Evolutionary conservation across 1,139 yeast genomes (phyloP), one percentile per base, ranked within the genome.

Genomic region (Candida sojae): DNA sequence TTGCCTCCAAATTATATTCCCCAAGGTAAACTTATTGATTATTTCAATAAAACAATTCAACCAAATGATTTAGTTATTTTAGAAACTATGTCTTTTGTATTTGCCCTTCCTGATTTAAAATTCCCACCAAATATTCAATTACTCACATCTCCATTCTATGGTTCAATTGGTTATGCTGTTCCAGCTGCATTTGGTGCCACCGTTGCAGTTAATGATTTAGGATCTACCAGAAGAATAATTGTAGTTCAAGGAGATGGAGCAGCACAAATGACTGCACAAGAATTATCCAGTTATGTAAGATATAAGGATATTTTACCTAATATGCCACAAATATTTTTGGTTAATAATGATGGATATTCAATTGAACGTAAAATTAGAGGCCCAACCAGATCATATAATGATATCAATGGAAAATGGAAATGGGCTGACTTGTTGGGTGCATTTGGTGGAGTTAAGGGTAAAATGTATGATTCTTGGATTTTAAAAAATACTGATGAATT

Each of bases 181-280:
- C 96, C 96, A 1, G 90, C 95, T 3, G 79, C 93, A 1, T 75
- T 90, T 42, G 97, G 97, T 33, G 87, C 83, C 6, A 82, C 88
- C 11, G 66, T 86, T 48, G 96, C 93, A 1, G 72, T 79, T 57
- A 73, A 77, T 48, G 95, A 89, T 60, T 52, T 70, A 47, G 73
- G 73, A 6, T 54, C 57, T 8, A 61, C 68, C 5, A 80, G 85
- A 42, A 78, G 96, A 54, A 77, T 88, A 23, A 68, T 88, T 13
- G 70, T 90, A 8, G 71, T 88, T 28, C 91, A 87, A 70, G 97
- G 97, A 44, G 97, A 91, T 61, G 97, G 97, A 2, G 84, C 95
- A 7, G 90, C 96, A 1, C 96, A 88, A 68, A 87, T 90, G 96
- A 88, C 96, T 2, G 77, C 86, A 42, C 92, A 86, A 66, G 97